phyloP scores from a whole-genome alignment of 306 rosid genomes.

The Sesbania bispinosa region DNA sequence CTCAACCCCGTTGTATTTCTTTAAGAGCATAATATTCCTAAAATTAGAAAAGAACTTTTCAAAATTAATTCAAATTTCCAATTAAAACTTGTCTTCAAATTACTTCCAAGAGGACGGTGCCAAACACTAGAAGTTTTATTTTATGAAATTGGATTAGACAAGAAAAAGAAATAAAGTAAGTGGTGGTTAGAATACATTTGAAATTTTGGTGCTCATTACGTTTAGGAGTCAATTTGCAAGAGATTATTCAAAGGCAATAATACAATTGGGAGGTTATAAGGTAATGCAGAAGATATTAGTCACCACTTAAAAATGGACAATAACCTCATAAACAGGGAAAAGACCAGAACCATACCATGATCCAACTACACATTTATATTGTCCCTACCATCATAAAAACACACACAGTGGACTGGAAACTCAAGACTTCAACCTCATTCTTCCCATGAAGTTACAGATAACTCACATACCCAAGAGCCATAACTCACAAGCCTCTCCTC shows the following conservation, averaged over 20 bases:
- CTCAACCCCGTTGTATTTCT: too few relatives aligned
- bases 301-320: neutral
- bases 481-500: neutral
- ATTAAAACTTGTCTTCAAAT: neutral
- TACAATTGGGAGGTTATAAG: neutral
- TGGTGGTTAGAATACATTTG: neutral
- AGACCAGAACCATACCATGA: neutral
- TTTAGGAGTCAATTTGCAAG: neutral
- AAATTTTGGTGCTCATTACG: neutral
- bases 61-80: neutral
- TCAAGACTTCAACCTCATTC: neutral
- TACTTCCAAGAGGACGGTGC: neutral
- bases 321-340: neutral
- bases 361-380: neutral
- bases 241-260: neutral
- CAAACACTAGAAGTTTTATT: neutral
- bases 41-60: neutral
- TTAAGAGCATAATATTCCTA: neutral
- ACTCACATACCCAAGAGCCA: neutral
- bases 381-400: conserved; percentile 8
- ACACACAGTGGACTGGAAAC: neutral
- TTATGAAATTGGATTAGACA: neutral
- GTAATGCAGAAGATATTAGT: too few relatives aligned
- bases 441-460: neutral
- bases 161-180: neutral